phyloP scores from a whole-genome alignment of 768 basidiomycete species.

The Boletus insuetus region DNA sequence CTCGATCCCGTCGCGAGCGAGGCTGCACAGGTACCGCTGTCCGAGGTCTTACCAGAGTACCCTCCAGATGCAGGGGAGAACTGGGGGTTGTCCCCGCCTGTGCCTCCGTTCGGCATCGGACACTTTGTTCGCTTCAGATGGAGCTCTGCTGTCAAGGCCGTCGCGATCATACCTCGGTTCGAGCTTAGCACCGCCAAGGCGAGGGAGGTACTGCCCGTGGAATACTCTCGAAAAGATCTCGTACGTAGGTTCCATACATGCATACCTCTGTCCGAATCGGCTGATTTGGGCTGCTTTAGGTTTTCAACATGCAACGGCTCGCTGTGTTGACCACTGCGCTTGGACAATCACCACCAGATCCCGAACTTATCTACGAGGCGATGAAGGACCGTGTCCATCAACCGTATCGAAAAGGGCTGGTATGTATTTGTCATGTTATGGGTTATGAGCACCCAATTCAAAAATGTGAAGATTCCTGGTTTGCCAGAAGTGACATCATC shows the following conservation, averaged over 20 bases:
- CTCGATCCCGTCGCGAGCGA: constrained; percentile 76
- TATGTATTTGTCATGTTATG: constrained; percentile 36
- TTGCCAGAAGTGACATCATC: constrained; percentile 87
- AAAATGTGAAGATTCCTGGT: constrained; percentile 77
- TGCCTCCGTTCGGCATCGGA: constrained; percentile 87
- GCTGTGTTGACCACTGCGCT: constrained; percentile 96
- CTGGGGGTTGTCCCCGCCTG: constrained; percentile 88
- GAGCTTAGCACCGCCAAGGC: constrained; percentile 97
- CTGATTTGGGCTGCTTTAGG: constrained; percentile 43
- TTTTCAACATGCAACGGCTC: constrained; percentile 95
- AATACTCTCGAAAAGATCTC: constrained; percentile 87
- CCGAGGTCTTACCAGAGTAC: constrained; percentile 95
- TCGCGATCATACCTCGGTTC: constrained; percentile 93
- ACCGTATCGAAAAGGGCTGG: constrained; percentile 87
- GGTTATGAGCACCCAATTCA: neutral
- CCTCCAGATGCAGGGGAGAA: constrained; percentile 88
- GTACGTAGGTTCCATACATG: constrained; percentile 38
- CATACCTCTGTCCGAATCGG: neutral
- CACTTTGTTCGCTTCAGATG: constrained; percentile 91
- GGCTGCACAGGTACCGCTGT: constrained; percentile 87
- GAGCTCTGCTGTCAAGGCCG: constrained; percentile 79
- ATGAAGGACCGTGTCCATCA: constrained; percentile 99
- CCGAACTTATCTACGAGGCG: constrained; percentile 96
- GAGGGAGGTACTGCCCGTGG: constrained; percentile 78
- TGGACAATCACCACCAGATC: constrained; percentile 85